Conservation (phyloP, 2,329 filamentous ascomycete species). For the Myriosclerotinia curreyana region DNA sequence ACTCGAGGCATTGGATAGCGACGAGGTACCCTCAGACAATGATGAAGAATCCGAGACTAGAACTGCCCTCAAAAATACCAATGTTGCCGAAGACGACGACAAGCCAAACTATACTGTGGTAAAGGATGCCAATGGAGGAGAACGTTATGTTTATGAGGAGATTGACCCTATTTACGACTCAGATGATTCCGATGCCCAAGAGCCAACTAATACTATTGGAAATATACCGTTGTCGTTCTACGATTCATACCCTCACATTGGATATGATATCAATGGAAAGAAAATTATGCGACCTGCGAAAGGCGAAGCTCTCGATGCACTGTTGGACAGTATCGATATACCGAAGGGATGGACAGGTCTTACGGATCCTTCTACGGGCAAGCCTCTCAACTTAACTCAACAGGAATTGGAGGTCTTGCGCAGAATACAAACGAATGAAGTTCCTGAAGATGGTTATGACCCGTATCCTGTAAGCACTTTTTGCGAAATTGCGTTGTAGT, state of each 20-base stretch:
- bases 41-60: constrained; percentile 41
- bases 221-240: constrained; percentile 94
- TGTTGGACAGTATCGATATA: constrained; percentile 93
- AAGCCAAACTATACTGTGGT: constrained; percentile 55
- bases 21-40: constrained; percentile 48
- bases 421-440: constrained; percentile 83
- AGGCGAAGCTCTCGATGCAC: constrained; percentile 86
- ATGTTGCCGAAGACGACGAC: constrained; percentile 42
- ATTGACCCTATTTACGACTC: constrained; percentile 95
- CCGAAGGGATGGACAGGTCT: constrained; percentile 97
- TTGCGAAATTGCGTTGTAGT: neutral
- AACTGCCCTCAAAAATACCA: constrained; percentile 42
- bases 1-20: constrained; percentile 47
- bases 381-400: constrained; percentile 80
- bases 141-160: constrained; percentile 88
- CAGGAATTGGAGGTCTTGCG: constrained; percentile 87
- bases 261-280: constrained; percentile 98
- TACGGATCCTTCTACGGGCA: constrained; percentile 90
- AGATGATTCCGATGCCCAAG: constrained; percentile 83
- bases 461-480: constrained; percentile 70
- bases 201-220: constrained; percentile 85
- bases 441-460: constrained; percentile 84
- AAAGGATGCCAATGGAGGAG: constrained; percentile 84
- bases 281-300: constrained; percentile 95
- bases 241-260: constrained; percentile 96